Percentiles rank a stretch among this genome's conserved stretches.
Conservation (phyloP, 768 basidiomycete genomes). For the Calvatia gigantea region DNA sequence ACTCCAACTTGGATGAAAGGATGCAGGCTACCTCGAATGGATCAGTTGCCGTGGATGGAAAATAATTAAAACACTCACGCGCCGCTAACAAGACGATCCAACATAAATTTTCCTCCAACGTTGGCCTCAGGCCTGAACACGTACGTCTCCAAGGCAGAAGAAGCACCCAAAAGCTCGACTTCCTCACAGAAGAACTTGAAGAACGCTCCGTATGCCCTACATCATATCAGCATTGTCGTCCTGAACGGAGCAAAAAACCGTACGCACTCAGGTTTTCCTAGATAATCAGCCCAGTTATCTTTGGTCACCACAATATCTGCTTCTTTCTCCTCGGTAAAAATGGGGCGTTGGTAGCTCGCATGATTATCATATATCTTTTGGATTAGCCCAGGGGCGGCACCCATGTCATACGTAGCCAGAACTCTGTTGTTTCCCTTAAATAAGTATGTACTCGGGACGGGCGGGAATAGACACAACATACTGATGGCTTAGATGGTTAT, state of each 20-base stretch:
- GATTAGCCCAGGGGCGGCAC: conserved; percentile 41
- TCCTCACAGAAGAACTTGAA: conserved; percentile 37
- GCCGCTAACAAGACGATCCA: conserved; percentile 30
- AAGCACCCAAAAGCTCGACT: conserved; percentile 33
- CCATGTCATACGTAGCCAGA: conserved; percentile 54
- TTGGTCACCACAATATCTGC: conserved; percentile 32
- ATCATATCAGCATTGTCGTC: neutral
- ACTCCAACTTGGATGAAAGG: conserved; percentile 59
- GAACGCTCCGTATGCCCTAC: conserved; percentile 35
- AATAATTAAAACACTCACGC: conserved; percentile 24
- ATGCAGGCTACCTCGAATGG: conserved; percentile 36
- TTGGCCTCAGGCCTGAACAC: conserved; percentile 38
- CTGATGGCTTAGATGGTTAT: conserved; percentile 63
- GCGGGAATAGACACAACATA: conserved; percentile 23
- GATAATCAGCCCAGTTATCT: conserved; percentile 46
- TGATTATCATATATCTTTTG: conserved; percentile 48
- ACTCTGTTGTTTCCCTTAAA: conserved; percentile 30
- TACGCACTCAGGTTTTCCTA: conserved; percentile 47
- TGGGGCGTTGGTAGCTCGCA: conserved; percentile 33
- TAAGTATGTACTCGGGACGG: neutral
- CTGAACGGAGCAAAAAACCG: too few relatives aligned
- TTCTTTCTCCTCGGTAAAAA: conserved; percentile 32
- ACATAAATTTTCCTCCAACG: conserved; percentile 29
- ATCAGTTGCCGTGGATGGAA: neutral
- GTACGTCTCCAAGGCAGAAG: conserved; percentile 42